Percentiles rank a stretch among this genome's conserved stretches.
Conservation (phyloP, 108 stramenopile genomes). For the Seminavis robusta region DNA sequence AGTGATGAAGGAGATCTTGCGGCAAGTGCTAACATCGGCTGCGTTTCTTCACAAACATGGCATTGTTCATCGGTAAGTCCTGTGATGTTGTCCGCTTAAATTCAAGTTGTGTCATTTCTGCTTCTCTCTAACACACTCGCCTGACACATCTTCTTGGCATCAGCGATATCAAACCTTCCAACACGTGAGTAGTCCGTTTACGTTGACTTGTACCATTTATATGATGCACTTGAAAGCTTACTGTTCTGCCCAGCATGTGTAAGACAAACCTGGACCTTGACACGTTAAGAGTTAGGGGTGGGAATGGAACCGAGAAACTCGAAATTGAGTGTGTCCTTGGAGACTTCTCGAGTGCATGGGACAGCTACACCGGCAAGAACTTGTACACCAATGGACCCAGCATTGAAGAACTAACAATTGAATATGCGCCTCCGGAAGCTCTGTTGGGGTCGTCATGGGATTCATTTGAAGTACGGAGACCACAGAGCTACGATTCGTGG, state of each 20-base stretch:
- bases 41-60: conserved; percentile 59
- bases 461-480: conserved; percentile 44
- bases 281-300: no score
- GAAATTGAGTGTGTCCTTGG: conserved; percentile 60
- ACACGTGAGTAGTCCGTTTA: no score
- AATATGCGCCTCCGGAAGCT: conserved; percentile 82
- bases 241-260: no score
- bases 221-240: no score
- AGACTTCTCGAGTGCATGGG: conserved; percentile 76
- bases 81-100: no score
- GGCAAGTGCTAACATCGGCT: conserved; percentile 61
- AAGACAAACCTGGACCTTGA: conserved; percentile 32
- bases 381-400: conserved; percentile 71
- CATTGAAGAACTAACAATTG: conserved; percentile 65
- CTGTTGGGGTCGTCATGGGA: conserved; percentile 43
- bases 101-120: no score
- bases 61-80: no score
- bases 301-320: no score
- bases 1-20: conserved; percentile 43
- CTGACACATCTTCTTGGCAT: no score
- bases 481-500: conserved; percentile 81
- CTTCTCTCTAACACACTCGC: no score
- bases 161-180: conserved; percentile 79
- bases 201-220: no score
- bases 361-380: conserved; percentile 51